Percentiles rank a stretch among this genome's conserved stretches.
Conservation (phyloP, 1,284 basidiomycete species). For the Erythrobasidium hasegawianum region DNA sequence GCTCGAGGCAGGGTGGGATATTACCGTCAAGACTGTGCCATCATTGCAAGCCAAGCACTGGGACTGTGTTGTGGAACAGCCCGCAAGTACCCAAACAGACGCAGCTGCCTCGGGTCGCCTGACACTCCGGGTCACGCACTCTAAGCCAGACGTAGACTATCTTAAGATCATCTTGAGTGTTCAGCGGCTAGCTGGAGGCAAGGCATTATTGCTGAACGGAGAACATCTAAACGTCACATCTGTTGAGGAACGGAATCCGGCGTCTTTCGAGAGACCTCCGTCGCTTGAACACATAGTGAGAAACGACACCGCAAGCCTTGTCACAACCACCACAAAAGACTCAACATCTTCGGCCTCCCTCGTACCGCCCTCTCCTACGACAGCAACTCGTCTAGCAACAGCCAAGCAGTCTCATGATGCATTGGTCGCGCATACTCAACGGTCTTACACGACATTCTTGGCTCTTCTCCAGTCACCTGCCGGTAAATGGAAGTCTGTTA, state of each 20-base stretch:
- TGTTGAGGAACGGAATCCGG: slow-evolving; percentile 63
- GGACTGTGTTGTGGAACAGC: slow-evolving; percentile 56
- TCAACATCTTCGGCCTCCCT: slow-evolving; percentile 23
- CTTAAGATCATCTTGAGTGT: slow-evolving; percentile 73
- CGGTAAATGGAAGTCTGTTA: slow-evolving; percentile 87
- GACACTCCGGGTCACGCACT: slow-evolving; percentile 64
- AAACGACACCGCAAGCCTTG: slow-evolving; percentile 24
- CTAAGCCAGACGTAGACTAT: slow-evolving; percentile 68
- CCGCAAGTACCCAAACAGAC: slow-evolving; percentile 52
- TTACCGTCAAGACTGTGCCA: slow-evolving; percentile 64
- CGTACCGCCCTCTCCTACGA: background rate
- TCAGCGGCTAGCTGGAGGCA: slow-evolving; percentile 67
- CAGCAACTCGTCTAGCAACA: slow-evolving; percentile 3
- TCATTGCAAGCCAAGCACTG: slow-evolving; percentile 34
- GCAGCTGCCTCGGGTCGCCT: slow-evolving; percentile 54
- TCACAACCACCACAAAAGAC: slow-evolving; percentile 7
- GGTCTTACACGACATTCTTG: slow-evolving; percentile 98
- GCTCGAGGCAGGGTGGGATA: slow-evolving; percentile 82
- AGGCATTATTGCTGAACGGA: slow-evolving; percentile 73
- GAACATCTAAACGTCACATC: slow-evolving; percentile 65
- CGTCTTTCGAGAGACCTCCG: slow-evolving; percentile 53
- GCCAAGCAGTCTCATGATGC: slow-evolving; percentile 17
- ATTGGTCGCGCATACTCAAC: slow-evolving; percentile 74
- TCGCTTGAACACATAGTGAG: slow-evolving; percentile 9
- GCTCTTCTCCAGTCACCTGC: slow-evolving; percentile 96